A percentile compares a stretch with the other conserved stretches of the same genome.
phyloP scores from a whole-genome alignment of 192 early-diverging fungal species.

The Entophlyctis luteolus region DNA sequence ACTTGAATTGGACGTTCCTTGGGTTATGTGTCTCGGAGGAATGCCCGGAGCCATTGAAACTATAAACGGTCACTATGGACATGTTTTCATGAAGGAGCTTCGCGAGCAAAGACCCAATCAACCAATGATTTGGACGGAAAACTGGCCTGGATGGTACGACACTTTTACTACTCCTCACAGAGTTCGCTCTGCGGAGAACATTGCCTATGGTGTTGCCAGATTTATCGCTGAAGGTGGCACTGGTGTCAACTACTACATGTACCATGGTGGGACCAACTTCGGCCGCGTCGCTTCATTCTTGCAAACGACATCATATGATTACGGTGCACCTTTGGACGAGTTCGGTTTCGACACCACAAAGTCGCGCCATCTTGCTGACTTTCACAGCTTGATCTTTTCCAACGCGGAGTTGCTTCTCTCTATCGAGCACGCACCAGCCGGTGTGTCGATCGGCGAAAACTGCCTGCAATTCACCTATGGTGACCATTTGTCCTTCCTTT shows the following conservation, averaged over 20 bases:
- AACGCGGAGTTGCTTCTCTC: background rate
- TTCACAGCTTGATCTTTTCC: slow-evolving; percentile 4
- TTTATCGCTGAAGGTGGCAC: slow-evolving; percentile 47
- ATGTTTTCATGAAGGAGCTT: slow-evolving; percentile 40
- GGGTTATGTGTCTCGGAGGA: slow-evolving; percentile 56
- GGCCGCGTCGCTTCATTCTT: slow-evolving; percentile 32
- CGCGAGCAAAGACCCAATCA: slow-evolving; percentile 30
- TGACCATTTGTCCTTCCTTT: background rate
- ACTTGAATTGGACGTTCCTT: slow-evolving; percentile 48
- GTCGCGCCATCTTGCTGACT: slow-evolving; percentile 24
- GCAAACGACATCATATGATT: slow-evolving; percentile 49
- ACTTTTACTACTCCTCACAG: slow-evolving; percentile 46
- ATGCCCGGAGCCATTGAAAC: background rate
- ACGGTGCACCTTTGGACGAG: slow-evolving; percentile 49
- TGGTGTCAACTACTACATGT: slow-evolving; percentile 44
- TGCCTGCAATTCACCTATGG: background rate
- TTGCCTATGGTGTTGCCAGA: slow-evolving; percentile 52
- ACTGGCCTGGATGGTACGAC: slow-evolving; percentile 63
- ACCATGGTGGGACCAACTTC: slow-evolving; percentile 69
- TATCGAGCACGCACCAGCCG: background rate
- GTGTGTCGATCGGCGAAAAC: background rate
- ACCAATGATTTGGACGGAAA: slow-evolving; percentile 55
- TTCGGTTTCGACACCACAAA: slow-evolving; percentile 38
- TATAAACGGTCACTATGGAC: slow-evolving; percentile 56
- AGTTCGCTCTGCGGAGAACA: slow-evolving; percentile 51